phyloP scores from a whole-genome alignment of 495 filamentous ascomycete genomes.

The Cryomyces antarcticus region DNA sequence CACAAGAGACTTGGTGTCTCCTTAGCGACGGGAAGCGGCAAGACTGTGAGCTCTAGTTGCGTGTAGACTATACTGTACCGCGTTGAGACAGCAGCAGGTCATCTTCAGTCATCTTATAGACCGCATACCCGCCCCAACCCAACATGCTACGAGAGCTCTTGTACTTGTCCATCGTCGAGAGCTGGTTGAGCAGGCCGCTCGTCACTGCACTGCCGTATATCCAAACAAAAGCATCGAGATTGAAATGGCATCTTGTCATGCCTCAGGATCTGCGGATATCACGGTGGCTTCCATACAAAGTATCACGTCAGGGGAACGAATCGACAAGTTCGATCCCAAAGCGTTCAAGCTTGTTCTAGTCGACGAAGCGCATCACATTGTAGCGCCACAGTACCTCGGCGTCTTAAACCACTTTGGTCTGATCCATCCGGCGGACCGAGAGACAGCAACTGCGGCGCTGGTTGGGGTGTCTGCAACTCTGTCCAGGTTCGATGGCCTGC shows the following conservation, averaged over 20 bases:
- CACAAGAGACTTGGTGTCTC: conserved; percentile 74
- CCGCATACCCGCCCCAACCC: conserved; percentile 38
- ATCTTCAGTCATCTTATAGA: conserved; percentile 93
- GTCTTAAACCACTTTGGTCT: conserved; percentile 59
- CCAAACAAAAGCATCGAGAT: conserved; percentile 63
- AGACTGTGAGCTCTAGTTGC: conserved; percentile 40
- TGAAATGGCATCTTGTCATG: conserved; percentile 64
- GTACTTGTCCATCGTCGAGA: conserved; percentile 85
- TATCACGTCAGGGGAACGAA: conserved; percentile 49
- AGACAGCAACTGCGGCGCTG: conserved; percentile 28
- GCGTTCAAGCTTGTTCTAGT: conserved; percentile 82
- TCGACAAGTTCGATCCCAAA: conserved; percentile 59
- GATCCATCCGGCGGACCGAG: conserved; percentile 20
- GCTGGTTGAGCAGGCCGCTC: conserved; percentile 85
- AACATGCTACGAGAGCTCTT: conserved; percentile 52
- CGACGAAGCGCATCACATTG: conserved; percentile 97
- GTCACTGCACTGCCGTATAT: conserved; percentile 63
- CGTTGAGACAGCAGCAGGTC: conserved; percentile 28
- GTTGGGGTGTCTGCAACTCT: conserved; percentile 91
- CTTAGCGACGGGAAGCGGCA: conserved; percentile 78
- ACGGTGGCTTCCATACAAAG: conserved; percentile 82
- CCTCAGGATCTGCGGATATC: conserved; percentile 68
- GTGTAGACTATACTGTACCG: too few species aligned
- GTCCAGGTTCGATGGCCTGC: conserved; percentile 73
- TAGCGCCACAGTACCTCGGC: conserved; percentile 55